These are phyloP conservation scores for Lanmaoa rubissima DNA, from an alignment of 768 basidiomycete genomes.

Conservation along the genomic window DNA sequence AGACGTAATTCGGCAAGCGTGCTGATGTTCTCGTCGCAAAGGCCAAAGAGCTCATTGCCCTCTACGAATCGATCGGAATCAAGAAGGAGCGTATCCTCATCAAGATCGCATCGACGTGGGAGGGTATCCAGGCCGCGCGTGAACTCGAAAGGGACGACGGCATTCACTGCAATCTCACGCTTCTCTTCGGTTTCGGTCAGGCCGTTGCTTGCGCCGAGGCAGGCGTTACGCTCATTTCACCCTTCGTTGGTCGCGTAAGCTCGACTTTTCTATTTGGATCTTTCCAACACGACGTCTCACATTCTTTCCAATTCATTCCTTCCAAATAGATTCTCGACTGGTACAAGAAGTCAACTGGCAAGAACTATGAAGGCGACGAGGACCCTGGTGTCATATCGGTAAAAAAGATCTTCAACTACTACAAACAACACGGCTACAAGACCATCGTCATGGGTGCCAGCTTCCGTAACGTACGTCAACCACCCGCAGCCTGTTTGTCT, in stretches of 20 bases:
- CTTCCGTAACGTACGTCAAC: slow-evolving; percentile 85
- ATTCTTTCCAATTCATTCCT: slow-evolving; percentile 7
- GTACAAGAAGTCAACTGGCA: slow-evolving; percentile 92
- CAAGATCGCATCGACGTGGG: slow-evolving; percentile 99
- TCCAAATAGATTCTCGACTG: slow-evolving; percentile 87
- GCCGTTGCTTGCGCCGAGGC: slow-evolving; percentile 99
- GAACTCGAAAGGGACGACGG: slow-evolving; percentile 89
- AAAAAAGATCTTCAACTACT: slow-evolving; percentile 97
- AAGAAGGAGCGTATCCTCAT: slow-evolving; percentile 93
- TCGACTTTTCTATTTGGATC: slow-evolving; percentile 14
- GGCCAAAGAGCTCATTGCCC: slow-evolving; percentile 85
- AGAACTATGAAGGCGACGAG: slow-evolving; percentile 83
- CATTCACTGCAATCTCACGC: slow-evolving; percentile 99
- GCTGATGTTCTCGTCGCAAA: slow-evolving; percentile 26
- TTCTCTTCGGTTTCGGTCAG: slow-evolving; percentile 97
- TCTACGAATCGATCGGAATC: slow-evolving; percentile 94
- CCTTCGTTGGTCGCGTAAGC: slow-evolving; percentile 95
- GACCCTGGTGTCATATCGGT: slow-evolving; percentile 97
- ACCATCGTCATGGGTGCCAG: slow-evolving; percentile 99
- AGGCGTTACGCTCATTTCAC: slow-evolving; percentile 96
- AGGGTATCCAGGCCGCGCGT: slow-evolving; percentile 98
- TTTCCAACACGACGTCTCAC: slow-evolving; percentile 12
- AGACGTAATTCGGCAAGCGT: slow-evolving; percentile 23
- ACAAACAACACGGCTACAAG: slow-evolving; percentile 98
- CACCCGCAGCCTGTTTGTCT: neutral